These are phyloP conservation scores for Coprinopsis cinerea DNA, from an alignment of 768 basidiomycete species.

Conservation along the genomic window DNA sequence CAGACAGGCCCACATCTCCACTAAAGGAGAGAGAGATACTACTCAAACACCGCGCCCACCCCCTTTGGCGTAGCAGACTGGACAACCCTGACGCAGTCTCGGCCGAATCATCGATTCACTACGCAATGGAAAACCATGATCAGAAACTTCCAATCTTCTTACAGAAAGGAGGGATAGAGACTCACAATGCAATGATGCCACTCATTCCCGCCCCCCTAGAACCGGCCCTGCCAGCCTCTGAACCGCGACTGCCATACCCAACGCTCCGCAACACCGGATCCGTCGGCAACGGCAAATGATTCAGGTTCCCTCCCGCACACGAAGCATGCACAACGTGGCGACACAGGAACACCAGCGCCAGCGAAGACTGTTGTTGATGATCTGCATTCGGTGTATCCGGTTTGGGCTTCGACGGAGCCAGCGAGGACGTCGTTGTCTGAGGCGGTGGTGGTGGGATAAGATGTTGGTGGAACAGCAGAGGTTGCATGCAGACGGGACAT, in stretches of 20 bases:
- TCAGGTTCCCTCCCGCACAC: slow-evolving; percentile 59
- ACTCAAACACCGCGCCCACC: too few species aligned
- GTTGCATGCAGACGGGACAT: slow-evolving; percentile 63
- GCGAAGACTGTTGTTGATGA: slow-evolving; percentile 16
- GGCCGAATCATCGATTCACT: slow-evolving; percentile 16
- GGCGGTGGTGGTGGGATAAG: neutral
- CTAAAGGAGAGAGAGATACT: too few species aligned
- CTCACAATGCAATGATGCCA: slow-evolving; percentile 78
- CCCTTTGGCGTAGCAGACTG: slow-evolving; percentile 13
- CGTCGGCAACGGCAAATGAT: slow-evolving; percentile 54
- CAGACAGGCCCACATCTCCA: too few species aligned
- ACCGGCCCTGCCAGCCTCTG: slow-evolving; percentile 20
- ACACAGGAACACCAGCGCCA: slow-evolving; percentile 79
- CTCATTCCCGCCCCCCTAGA: slow-evolving; percentile 44
- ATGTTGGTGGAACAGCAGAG: slow-evolving; percentile 30
- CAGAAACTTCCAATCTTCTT: neutral
- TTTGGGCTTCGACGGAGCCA: slow-evolving; percentile 30
- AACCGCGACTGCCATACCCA: slow-evolving; percentile 11
- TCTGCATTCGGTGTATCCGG: neutral
- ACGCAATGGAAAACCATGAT: neutral
- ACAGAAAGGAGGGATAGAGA: slow-evolving; percentile 13
- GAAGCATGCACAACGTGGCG: slow-evolving; percentile 81
- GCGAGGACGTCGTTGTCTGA: slow-evolving; percentile 31
- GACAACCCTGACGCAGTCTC: slow-evolving; percentile 13
- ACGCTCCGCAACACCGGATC: slow-evolving; percentile 48